These are phyloP conservation scores for Geotrichum histeridarum DNA, from an alignment of 1,139 yeast species.

Conservation along the genomic window DNA sequence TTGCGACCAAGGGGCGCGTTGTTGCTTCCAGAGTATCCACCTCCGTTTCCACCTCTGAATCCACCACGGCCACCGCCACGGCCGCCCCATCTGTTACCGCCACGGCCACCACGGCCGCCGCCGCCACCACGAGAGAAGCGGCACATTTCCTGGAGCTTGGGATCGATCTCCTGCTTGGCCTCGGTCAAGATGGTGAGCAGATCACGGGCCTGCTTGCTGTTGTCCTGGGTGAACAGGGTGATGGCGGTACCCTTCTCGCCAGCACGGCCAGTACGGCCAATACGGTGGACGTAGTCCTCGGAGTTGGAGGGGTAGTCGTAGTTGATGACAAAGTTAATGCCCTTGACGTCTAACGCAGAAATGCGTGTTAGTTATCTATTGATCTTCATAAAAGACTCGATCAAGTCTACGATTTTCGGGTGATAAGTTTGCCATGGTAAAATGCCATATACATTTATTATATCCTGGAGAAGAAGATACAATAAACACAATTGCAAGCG, in stretches of 20 bases:
- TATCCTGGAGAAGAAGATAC: constrained; percentile 3
- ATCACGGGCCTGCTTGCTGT: constrained; percentile 85
- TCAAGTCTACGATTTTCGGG: background rate
- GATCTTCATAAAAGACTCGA: constrained; percentile 4
- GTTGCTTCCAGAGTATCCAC: constrained; percentile 33
- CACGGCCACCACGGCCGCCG: constrained; percentile 49
- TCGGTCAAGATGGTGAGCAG: constrained; percentile 86
- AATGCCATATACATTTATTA: constrained; percentile 3
- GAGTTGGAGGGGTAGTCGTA: constrained; percentile 97
- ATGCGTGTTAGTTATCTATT: background rate
- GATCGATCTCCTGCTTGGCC: constrained; percentile 81
- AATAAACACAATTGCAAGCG: background rate
- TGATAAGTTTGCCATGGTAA: background rate
- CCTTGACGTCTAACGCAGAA: constrained; percentile 74
- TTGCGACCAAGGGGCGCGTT: constrained; percentile 17
- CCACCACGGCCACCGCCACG: constrained; percentile 47
- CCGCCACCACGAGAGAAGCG: constrained; percentile 46
- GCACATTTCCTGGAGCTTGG: constrained; percentile 47
- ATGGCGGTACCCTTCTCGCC: constrained; percentile 94
- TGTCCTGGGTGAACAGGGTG: constrained; percentile 86
- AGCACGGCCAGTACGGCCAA: constrained; percentile 99
- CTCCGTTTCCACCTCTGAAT: constrained; percentile 46
- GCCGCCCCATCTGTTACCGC: constrained; percentile 58
- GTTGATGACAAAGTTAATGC: constrained; percentile 87
- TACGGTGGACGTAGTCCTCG: constrained; percentile 94